These are phyloP conservation scores for Leccinum subgranulosum DNA, from an alignment of 768 basidiomycete species.

Conservation along the genomic window DNA sequence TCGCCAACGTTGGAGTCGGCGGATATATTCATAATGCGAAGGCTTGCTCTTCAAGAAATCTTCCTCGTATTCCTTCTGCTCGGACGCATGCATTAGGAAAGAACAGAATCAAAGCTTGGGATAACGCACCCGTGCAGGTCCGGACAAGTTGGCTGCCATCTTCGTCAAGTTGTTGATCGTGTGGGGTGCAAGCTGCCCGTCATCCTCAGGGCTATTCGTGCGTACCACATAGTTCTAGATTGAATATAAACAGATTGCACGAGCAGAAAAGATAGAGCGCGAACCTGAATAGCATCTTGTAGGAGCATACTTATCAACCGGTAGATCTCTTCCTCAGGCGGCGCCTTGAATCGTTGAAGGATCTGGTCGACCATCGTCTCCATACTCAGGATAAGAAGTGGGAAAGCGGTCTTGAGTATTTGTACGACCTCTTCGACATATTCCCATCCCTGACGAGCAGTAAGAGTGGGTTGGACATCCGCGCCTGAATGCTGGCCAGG, in stretches of 20 bases:
- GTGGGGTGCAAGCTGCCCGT: constrained; percentile 54
- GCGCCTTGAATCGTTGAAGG: constrained; percentile 80
- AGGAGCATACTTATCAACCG: constrained; percentile 84
- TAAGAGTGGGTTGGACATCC: constrained; percentile 27
- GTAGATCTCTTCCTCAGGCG: constrained; percentile 92
- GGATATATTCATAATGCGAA: constrained; percentile 82
- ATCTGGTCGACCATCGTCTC: constrained; percentile 98
- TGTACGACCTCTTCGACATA: constrained; percentile 92
- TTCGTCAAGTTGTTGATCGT: constrained; percentile 57
- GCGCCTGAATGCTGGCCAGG: constrained; percentile 13
- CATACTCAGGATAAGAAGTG: constrained; percentile 89
- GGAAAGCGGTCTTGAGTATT: constrained; percentile 93
- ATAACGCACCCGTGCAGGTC: constrained; percentile 52
- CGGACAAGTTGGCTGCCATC: constrained; percentile 58
- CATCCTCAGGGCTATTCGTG: constrained; percentile 65
- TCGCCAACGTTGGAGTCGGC: constrained; percentile 88
- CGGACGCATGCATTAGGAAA: neutral
- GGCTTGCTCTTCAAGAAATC: constrained; percentile 83
- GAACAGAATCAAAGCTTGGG: neutral
- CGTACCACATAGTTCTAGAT: constrained; percentile 64
- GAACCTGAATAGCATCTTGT: constrained; percentile 81
- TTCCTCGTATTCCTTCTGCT: constrained; percentile 83
- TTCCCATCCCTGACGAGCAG: constrained; percentile 75
- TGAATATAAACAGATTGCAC: neutral
- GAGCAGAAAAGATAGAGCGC: constrained; percentile 8